phyloP scores from a whole-genome alignment of 2,329 filamentous ascomycete genomes.

The Diaporthe velutina region DNA sequence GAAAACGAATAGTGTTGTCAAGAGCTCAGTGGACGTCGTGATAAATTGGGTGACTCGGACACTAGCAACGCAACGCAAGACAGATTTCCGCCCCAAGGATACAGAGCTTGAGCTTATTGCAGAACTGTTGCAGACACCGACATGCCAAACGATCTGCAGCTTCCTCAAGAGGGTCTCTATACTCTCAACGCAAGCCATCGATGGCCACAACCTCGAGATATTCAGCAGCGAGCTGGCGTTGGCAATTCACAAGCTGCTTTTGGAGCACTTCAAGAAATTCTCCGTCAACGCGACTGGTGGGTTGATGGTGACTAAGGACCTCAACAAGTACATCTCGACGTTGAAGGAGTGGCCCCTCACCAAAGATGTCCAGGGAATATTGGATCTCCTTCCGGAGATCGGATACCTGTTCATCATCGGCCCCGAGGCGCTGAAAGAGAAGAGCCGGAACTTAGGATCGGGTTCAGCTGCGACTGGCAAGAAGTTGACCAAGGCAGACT shows the following conservation, averaged over 20 bases:
- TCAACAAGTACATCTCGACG: slow-evolving; percentile 91
- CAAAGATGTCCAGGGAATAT: slow-evolving; percentile 74
- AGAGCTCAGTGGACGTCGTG: slow-evolving; percentile 73
- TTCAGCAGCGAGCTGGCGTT: slow-evolving; percentile 88
- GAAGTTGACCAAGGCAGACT: slow-evolving; percentile 75
- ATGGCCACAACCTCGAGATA: slow-evolving; percentile 84
- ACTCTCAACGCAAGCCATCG: slow-evolving; percentile 76
- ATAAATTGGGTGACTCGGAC: slow-evolving; percentile 82
- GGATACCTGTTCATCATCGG: slow-evolving; percentile 96
- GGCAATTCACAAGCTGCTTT: slow-evolving; percentile 80
- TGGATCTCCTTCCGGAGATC: slow-evolving; percentile 93
- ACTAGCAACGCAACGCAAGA: slow-evolving; percentile 84
- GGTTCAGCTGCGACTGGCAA: slow-evolving; percentile 58
- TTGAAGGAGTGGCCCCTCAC: slow-evolving; percentile 85
- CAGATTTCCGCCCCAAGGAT: slow-evolving; percentile 90
- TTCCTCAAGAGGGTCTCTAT: slow-evolving; percentile 80
- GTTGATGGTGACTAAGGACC: slow-evolving; percentile 95
- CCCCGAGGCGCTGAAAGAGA: slow-evolving; percentile 80
- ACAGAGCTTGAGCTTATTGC: slow-evolving; percentile 72
- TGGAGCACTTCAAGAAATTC: slow-evolving; percentile 96
- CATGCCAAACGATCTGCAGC: slow-evolving; percentile 83
- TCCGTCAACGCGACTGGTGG: slow-evolving; percentile 93
- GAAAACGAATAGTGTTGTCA: slow-evolving; percentile 77
- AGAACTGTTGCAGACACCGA: slow-evolving; percentile 86
- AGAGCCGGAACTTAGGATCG: slow-evolving; percentile 70